Conservation (phyloP, 176 grass and related monocot species). For the Aegilops umbellulata region DNA sequence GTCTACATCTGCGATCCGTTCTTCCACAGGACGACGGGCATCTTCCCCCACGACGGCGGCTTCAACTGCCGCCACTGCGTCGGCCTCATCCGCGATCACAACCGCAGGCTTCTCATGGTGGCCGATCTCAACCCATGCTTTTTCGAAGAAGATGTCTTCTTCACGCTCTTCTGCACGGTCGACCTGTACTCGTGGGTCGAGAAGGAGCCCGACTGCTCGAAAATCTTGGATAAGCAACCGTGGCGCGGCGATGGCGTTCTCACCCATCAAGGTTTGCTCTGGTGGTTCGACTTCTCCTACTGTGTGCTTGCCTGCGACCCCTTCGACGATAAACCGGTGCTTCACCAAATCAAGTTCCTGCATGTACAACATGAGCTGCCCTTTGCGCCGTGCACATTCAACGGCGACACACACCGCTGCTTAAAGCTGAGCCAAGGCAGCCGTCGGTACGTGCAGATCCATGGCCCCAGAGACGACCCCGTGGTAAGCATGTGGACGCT, state of each 20-base stretch:
- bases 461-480: not conserved
- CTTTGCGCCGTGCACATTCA: too few relatives aligned
- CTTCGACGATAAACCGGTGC: not conserved
- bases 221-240: not conserved
- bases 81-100: not conserved
- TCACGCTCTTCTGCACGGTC: not conserved
- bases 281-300: not conserved
- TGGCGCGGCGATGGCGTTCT: not conserved
- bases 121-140: too few relatives aligned
- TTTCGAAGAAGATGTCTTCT: not conserved
- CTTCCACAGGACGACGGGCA: not conserved
- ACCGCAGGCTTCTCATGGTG: not conserved
- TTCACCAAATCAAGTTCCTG: not conserved
- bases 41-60: too few relatives aligned
- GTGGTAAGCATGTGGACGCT: not conserved
- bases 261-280: not conserved
- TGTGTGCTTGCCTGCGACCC: not conserved
- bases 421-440: too few relatives aligned
- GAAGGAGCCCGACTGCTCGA: not conserved
- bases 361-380: not conserved
- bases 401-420: not conserved
- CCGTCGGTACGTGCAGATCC: not conserved
- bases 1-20: not conserved
- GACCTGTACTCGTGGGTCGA: not conserved
- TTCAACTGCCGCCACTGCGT: not conserved